Conservation (phyloP, 2,329 filamentous ascomycete genomes). For the Aspergillus neotritici region DNA sequence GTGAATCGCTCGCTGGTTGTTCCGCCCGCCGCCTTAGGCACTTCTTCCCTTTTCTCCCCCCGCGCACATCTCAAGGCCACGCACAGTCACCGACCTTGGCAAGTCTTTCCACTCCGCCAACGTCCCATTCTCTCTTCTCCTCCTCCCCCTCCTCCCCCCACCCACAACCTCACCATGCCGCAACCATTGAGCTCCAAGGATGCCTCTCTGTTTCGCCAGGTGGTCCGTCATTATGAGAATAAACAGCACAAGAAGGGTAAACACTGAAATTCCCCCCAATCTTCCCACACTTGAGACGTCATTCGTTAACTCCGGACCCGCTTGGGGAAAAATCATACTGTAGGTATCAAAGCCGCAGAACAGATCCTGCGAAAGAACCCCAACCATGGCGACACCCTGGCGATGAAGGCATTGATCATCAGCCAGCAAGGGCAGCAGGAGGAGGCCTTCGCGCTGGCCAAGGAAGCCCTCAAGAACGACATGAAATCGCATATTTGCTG, state of each 20-base stretch:
- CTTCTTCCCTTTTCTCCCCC: slow-evolving; percentile 18
- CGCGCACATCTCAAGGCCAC: slow-evolving; percentile 33
- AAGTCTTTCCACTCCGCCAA: slow-evolving; percentile 17
- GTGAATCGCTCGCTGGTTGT: slow-evolving; percentile 3
- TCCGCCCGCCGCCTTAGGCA: no score
- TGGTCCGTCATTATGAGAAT: slow-evolving; percentile 93
- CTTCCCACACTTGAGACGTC: neutral
- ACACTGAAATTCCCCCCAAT: slow-evolving; percentile 9
- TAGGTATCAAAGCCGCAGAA: slow-evolving; percentile 88
- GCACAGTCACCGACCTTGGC: slow-evolving; percentile 23
- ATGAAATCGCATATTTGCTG: slow-evolving; percentile 99
- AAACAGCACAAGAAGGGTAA: slow-evolving; percentile 92
- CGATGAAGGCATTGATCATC: slow-evolving; percentile 97
- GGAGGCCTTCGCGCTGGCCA: slow-evolving; percentile 89
- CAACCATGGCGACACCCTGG: slow-evolving; percentile 95
- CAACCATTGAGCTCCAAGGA: slow-evolving; percentile 67
- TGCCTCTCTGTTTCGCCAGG: slow-evolving; percentile 84
- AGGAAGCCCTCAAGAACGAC: slow-evolving; percentile 85
- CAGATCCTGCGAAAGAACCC: slow-evolving; percentile 93
- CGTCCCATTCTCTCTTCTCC: slow-evolving; percentile 4
- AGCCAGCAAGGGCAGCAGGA: slow-evolving; percentile 88
- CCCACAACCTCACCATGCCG: slow-evolving; percentile 37
- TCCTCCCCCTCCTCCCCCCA: slow-evolving; percentile 19
- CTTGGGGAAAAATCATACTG: no score
- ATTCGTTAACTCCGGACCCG: no score